Percentiles rank a stretch among this genome's conserved stretches.
These are phyloP conservation scores for Coccomyxa sp. DNA, from an alignment of 139 green algal species.

Conservation along the genomic window DNA sequence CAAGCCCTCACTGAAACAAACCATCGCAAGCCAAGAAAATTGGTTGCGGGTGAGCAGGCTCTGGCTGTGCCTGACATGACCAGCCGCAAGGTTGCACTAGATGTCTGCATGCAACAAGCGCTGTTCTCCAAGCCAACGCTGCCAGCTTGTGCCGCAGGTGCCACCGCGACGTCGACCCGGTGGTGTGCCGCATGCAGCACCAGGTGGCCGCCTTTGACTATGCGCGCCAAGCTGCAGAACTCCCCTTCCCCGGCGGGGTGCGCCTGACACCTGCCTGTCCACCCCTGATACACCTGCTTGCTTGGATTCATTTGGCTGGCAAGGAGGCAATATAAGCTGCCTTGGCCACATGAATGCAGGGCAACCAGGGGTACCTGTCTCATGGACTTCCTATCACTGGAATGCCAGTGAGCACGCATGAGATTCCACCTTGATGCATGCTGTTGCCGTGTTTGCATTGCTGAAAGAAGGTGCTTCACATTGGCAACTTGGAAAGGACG, in stretches of 20 bases:
- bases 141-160: too few relatives aligned
- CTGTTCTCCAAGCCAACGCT: too few relatives aligned
- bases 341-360: neutral
- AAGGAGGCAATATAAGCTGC: neutral
- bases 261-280: neutral
- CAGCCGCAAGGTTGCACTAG: too few relatives aligned
- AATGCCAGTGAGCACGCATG: neutral
- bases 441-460: neutral
- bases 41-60: too few relatives aligned
- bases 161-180: neutral
- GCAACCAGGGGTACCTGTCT: neutral
- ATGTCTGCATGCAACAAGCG: too few relatives aligned
- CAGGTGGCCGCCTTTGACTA: neutral
- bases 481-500: too few relatives aligned
- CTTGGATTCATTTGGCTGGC: neutral
- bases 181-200: neutral
- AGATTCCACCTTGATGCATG: too few relatives aligned
- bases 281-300: neutral
- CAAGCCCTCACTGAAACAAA: too few relatives aligned
- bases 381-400: neutral
- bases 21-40: too few relatives aligned
- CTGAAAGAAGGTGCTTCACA: neutral
- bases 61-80: too few relatives aligned
- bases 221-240: neutral
- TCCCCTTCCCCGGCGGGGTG: neutral